Base-by-base conservation (phyloP, 805 yeast genomes). In the Candida nitratophila region DNA sequence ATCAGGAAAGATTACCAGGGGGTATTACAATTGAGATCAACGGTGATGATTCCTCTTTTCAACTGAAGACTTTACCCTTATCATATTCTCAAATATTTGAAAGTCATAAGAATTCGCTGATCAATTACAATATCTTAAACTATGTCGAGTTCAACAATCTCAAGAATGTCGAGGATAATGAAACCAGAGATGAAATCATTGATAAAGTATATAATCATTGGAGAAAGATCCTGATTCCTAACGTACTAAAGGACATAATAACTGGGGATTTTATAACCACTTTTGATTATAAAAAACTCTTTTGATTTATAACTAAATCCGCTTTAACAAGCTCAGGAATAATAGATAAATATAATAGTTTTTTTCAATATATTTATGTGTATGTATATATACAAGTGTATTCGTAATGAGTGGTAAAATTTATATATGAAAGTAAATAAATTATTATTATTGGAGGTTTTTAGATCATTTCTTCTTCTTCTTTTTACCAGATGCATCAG, bases 1-100 rank as follows among this genome's bases (percentile, higher is more conserved):
- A 90, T 57, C 80, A 88, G 9, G 79, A 76, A 43, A 69, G 83
- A 43, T 55, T 77, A 17, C 82, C 79, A 40, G 79, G 79, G 1
- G 81, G 82, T 0, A 60, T 77, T 6, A 57, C 54, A 10, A 64
- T 76, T 43, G 55, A 59, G 20, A 53, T 53, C 10, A 42, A 43
- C 1, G 12, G 26, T 7, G 43, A 37, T 17, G 33, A 24, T 4
- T 14, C 41, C 5, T 38, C 37, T 3, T 59, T 60, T 48, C 46
- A 31, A 16, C 45, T 65, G 16, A 36, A 46, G 16, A 56, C 66
- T 1, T 55, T 54, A 41, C 48, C 66, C 4, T 46, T 65, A 29
- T 48, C 57, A 8, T 38, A 57, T 27, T 36, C 39, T 2, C 63
- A 63, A 40, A 59, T 65, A 7, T 41, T 50, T 15, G 39, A 37